Evolutionary conservation across 2,329 filamentous ascomycete genomes (phyloP).

Genomic region (Fusarium caatingaense): DNA sequence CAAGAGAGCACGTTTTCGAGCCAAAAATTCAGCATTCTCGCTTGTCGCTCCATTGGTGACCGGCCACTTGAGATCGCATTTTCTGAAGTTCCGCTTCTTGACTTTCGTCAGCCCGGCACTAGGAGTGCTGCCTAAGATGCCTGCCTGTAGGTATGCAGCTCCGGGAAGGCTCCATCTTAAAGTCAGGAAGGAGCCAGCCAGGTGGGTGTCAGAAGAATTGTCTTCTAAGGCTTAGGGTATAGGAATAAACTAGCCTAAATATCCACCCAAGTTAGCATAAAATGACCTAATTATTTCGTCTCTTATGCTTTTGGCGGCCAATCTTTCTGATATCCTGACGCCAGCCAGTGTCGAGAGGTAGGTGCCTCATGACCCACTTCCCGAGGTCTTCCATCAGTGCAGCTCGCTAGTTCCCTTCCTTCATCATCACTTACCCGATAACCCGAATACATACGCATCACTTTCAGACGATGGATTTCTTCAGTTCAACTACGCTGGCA

Average conservation of each 20-base stretch:
- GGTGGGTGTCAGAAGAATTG: too few species aligned
- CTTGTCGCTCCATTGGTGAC: constrained; percentile 1
- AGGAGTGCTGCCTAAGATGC: background rate
- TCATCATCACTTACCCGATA: background rate
- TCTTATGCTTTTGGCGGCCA: too few species aligned
- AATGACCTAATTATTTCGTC: too few species aligned
- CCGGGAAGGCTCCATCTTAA: background rate
- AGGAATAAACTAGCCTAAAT: too few species aligned
- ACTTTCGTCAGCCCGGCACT: background rate
- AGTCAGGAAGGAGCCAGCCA: background rate
- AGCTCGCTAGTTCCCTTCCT: background rate
- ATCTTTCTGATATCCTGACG: too few species aligned
- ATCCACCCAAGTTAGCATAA: too few species aligned
- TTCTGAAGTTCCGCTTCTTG: background rate
- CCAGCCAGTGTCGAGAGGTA: background rate
- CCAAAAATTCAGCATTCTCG: constrained; percentile 48
- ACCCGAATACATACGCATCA: background rate
- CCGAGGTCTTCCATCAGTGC: too few species aligned
- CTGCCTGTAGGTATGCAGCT: too few species aligned
- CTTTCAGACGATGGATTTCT: background rate
- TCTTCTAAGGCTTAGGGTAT: too few species aligned
- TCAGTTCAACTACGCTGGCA: background rate
- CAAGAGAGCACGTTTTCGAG: constrained; percentile 57
- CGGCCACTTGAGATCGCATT: background rate
- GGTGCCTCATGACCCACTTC: background rate